Evolutionary conservation across 805 yeast genomes (phyloP).

Genomic region (Clavispora santaluciae): DNA sequence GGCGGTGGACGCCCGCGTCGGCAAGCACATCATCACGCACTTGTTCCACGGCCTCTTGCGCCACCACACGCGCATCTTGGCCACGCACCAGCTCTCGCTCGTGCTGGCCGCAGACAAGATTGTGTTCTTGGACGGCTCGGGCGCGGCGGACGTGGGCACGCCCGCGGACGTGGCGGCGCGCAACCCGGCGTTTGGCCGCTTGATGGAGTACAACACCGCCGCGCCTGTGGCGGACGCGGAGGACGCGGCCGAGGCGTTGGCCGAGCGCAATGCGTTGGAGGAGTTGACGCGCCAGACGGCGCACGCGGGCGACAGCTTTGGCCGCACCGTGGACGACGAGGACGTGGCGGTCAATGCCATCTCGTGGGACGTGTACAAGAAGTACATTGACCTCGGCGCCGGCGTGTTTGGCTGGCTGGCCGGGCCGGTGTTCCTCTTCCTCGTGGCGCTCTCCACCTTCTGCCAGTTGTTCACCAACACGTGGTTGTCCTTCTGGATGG

Average conservation of each 20-base stretch:
- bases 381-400: constrained; percentile 32
- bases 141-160: constrained; percentile 36
- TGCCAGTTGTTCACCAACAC: constrained; percentile 40
- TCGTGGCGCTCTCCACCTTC: constrained; percentile 33
- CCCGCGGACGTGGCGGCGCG: constrained; percentile 24
- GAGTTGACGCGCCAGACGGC: not conserved
- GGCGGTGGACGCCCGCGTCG: constrained; percentile 42
- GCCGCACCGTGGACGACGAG: constrained; percentile 33
- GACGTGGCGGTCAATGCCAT: constrained; percentile 36
- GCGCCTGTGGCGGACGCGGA: constrained; percentile 22
- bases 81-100: constrained; percentile 41
- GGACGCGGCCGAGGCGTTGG: constrained; percentile 21
- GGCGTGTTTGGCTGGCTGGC: constrained; percentile 34
- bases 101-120: constrained; percentile 35
- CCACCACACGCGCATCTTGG: constrained; percentile 34
- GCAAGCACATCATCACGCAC: constrained; percentile 34
- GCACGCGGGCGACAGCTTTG: constrained; percentile 10
- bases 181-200: constrained; percentile 44
- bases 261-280: not conserved
- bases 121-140: constrained; percentile 38
- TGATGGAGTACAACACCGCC: constrained; percentile 43
- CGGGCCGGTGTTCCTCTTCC: constrained; percentile 28
- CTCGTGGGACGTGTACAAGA: constrained; percentile 35
- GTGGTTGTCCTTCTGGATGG: constrained; percentile 43
- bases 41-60: constrained; percentile 31